Conservation (phyloP, 2,329 filamentous ascomycete genomes). For the Zymoseptoria brevis region DNA sequence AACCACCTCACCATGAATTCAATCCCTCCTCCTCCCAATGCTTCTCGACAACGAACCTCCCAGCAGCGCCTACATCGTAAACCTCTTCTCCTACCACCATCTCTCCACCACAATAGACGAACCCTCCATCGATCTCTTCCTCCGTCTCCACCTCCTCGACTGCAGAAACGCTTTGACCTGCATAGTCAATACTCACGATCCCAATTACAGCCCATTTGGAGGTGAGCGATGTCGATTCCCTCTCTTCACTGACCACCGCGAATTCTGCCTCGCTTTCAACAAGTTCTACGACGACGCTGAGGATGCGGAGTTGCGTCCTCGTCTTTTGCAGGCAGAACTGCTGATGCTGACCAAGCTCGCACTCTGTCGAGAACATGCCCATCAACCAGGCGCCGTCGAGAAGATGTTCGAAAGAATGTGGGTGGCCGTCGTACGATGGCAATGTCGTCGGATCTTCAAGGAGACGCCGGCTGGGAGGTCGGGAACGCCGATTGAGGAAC, state of each 20-base stretch:
- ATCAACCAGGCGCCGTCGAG: not conserved
- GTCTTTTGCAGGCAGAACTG: not conserved
- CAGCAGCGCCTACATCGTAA: not conserved
- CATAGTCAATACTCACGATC: not conserved
- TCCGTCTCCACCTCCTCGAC: not conserved
- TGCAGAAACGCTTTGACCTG: not conserved
- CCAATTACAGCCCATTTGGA: not conserved
- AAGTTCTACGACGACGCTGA: not conserved
- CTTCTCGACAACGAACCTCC: not conserved
- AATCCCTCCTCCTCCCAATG: not conserved
- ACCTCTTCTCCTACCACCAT: not conserved
- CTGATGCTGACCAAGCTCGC: not conserved
- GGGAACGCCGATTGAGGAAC: not conserved
- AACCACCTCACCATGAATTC: not conserved
- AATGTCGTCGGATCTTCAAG: not conserved
- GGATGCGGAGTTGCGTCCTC: not conserved
- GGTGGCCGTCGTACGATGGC: not conserved
- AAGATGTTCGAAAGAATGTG: not conserved
- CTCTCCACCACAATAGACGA: not conserved
- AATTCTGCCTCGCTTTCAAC: not conserved
- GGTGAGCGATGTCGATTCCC: not conserved
- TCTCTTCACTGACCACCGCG: not conserved
- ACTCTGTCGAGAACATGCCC: not conserved
- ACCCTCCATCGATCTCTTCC: not conserved
- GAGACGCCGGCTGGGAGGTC: not conserved